Evolutionary conservation across 2,329 filamentous ascomycete genomes (phyloP).

Genomic region (Ophiostoma triangulosporum): DNA sequence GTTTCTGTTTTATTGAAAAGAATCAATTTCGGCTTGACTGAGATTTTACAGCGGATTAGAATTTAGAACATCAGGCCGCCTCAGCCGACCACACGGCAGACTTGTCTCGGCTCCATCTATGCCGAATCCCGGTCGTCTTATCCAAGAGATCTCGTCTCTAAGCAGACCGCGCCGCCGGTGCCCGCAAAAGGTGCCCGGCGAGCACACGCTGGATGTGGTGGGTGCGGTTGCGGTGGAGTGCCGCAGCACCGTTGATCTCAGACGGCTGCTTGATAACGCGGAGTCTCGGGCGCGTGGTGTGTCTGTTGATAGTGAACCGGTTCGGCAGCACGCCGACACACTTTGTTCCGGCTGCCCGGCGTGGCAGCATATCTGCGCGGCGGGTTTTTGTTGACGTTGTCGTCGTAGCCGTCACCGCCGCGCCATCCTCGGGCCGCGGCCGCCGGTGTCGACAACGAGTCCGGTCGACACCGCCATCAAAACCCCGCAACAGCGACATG

Average conservation of each 20-base stretch:
- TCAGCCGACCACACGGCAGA: no score
- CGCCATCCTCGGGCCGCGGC: conserved; percentile 1
- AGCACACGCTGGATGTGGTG: neutral
- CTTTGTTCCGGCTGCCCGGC: neutral
- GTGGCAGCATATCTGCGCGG: neutral
- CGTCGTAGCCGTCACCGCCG: neutral
- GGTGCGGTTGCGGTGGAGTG: neutral
- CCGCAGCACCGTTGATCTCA: neutral
- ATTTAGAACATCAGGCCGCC: no score
- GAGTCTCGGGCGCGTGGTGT: neutral
- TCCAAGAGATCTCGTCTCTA: no score
- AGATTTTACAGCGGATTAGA: no score
- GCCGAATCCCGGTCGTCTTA: no score
- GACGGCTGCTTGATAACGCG: neutral
- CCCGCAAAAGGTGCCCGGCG: neutral
- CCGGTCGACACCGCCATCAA: conserved; percentile 10
- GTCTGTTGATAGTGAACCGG: neutral
- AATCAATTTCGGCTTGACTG: no score
- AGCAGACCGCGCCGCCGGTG: neutral
- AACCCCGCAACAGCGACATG: conserved; percentile 1
- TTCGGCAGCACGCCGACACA: neutral
- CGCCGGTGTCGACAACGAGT: neutral
- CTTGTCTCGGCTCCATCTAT: neutral
- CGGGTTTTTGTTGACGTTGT: neutral
- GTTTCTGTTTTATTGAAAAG: no score